Conservation (phyloP, 495 filamentous ascomycete species). For the Tuber microsphaerosporum region DNA sequence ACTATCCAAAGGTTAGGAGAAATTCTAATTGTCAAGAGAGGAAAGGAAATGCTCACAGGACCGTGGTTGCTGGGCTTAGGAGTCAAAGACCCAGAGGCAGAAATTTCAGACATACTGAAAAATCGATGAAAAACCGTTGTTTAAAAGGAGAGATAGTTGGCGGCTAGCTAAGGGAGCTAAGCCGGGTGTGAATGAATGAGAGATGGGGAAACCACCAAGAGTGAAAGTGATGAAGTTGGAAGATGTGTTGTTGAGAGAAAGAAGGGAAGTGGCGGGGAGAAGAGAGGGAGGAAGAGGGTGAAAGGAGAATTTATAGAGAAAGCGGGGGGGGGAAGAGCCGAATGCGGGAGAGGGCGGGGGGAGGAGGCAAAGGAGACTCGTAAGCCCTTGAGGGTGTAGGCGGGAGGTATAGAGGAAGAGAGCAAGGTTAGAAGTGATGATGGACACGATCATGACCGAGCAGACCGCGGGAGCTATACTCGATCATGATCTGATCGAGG, state of each 20-base stretch:
- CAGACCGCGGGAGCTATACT: no score
- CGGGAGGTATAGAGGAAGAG: neutral
- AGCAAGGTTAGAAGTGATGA: neutral
- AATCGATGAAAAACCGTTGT: neutral
- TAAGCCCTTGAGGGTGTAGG: neutral
- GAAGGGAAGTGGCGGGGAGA: neutral
- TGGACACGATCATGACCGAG: no score
- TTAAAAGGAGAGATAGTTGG: neutral
- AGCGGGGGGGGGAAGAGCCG: neutral
- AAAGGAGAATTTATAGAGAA: neutral
- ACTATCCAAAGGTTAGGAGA: neutral
- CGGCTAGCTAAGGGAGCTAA: neutral
- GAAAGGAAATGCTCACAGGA: neutral
- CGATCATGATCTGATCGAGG: no score
- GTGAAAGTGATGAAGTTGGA: conserved; percentile 10
- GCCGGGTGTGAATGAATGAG: neutral
- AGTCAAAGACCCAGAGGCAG: neutral
- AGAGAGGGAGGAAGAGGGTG: neutral
- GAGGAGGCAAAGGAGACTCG: neutral
- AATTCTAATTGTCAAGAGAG: neutral
- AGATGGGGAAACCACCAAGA: conserved; percentile 4
- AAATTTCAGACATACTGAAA: neutral
- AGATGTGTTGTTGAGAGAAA: no score
- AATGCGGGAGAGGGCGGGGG: neutral
- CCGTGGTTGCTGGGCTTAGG: neutral